Conservation (phyloP, 2,329 filamentous ascomycete genomes). For the Botrytis fabae region DNA sequence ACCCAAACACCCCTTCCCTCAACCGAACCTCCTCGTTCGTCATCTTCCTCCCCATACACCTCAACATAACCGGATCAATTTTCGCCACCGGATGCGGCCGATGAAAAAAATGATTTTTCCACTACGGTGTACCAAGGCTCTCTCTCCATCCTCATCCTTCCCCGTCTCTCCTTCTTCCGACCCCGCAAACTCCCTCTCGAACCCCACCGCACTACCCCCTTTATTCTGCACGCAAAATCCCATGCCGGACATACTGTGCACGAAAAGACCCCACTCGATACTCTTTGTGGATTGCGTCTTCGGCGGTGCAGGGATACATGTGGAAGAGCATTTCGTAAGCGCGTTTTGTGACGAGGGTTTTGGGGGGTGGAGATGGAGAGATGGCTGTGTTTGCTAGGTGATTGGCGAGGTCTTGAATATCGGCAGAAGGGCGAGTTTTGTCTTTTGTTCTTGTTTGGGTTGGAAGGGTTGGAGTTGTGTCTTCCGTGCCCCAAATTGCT, state of each 20-base stretch:
- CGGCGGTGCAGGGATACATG: neutral
- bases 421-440: neutral
- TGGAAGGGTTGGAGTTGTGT: neutral
- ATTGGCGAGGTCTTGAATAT: neutral
- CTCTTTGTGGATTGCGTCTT: neutral
- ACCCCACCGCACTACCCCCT: constrained; percentile 3
- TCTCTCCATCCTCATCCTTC: neutral
- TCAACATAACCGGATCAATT: constrained; percentile 23
- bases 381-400: neutral
- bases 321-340: neutral
- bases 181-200: neutral
- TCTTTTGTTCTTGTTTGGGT: neutral
- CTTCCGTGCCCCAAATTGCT: neutral
- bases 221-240: constrained; percentile 19
- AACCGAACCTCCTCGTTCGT: constrained; percentile 25
- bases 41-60: constrained; percentile 9
- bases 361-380: neutral
- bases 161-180: neutral
- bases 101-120: constrained; percentile 27
- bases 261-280: constrained; percentile 7
- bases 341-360: neutral
- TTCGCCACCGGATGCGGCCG: constrained; percentile 25
- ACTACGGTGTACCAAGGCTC: neutral
- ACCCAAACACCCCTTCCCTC: constrained; percentile 14
- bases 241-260: constrained; percentile 22